Conservation (phyloP, 306 rosid genomes). For the Alnus rubra region DNA sequence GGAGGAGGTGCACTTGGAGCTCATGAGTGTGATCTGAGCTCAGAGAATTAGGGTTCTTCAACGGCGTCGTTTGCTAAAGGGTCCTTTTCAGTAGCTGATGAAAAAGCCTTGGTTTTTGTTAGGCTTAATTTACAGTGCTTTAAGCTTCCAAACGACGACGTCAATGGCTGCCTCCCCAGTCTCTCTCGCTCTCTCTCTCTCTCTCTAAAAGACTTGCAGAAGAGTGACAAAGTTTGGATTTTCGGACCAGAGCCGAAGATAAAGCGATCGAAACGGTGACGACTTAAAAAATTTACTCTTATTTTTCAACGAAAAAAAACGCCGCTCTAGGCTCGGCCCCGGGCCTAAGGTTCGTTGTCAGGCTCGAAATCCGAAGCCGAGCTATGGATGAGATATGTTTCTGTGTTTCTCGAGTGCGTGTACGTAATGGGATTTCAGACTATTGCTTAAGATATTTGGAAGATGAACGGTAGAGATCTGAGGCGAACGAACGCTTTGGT, state of each 20-base stretch:
- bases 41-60: constrained; percentile 2
- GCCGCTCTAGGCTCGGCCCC: constrained; percentile 14
- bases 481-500: background rate
- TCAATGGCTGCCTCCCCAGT: background rate
- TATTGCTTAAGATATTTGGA: background rate
- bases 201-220: constrained; percentile 8
- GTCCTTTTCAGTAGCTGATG: constrained; percentile 5
- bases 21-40: constrained; percentile 9
- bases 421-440: background rate
- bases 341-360: background rate
- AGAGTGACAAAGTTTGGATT: background rate
- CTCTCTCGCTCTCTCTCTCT: background rate
- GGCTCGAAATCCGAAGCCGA: constrained; percentile 14
- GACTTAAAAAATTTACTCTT: background rate
- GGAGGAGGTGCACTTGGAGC: background rate
- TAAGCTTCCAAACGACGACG: constrained; percentile 9
- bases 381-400: background rate
- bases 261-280: constrained; percentile 18
- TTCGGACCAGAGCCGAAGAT: constrained; percentile 23
- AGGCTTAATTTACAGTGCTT: background rate
- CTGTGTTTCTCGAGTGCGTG: background rate
- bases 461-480: background rate
- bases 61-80: background rate
- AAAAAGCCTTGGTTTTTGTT: background rate
- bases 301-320: background rate